Evolutionary conservation across 495 filamentous ascomycete species (phyloP), one percentile per base, ranked within the genome.

Genomic region (Aspergillus sclerotiicarbonarius): DNA sequence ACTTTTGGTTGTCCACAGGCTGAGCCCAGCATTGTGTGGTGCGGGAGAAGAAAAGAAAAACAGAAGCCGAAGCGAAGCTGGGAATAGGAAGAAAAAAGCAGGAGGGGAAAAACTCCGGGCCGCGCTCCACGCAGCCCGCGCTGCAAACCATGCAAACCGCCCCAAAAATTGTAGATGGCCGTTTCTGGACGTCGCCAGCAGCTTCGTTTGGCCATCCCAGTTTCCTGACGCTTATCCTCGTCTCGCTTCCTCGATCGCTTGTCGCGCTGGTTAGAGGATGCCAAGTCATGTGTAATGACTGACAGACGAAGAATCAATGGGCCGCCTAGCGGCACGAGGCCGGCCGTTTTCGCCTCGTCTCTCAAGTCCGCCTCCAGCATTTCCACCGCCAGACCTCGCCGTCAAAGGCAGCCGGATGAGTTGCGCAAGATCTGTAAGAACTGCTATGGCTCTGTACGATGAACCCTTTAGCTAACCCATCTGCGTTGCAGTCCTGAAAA

Each of bases 281-380:
- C 48, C 49, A 66, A 61, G 54, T 64, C 53, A 66, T 60, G 44
- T 61, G 61, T 64, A 48, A 93, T 93, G 89, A 79, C 87, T 54
- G 94, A 98, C 71, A 83, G 94, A 71, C 87, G 93, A 74, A 85
- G 94, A 59, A 87, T 96, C 70, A 97, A 97, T 74, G 90, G 90
- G 4, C 95, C 94, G 0, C 76, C 83, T 31, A 87, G 88, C 49
- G 85, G 87, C 44, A 96, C 92, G 19, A 76, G 80, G 32, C 83
- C 91, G n/a, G 87, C 90, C 7, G 73, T 91, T 0, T 96, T 85
- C 74, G 75, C 80, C 62, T 73, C 77, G 9, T 61, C 64, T 13
- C 61, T 74, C 58, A 74, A 73, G 62, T 69, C 74, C 48, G 65
- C 68, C 51, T 65, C 67, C 51, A 65, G 63, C 32, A 71, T 68